Evolutionary conservation across 148 eudicot species (phyloP), one percentile per base, ranked within the genome.

Genomic region (Chenopodium album): DNA sequence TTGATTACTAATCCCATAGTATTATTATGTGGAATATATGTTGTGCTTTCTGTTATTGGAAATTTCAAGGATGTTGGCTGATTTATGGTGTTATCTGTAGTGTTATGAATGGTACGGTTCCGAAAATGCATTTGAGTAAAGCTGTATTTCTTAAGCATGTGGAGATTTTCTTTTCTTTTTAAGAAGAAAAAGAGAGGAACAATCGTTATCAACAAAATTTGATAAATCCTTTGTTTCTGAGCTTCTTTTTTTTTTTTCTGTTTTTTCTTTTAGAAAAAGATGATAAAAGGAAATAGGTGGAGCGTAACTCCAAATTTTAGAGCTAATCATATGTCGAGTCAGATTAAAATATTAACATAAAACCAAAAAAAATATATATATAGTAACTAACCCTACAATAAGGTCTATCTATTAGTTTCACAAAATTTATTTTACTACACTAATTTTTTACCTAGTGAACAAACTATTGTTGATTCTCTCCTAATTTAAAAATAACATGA

Each of bases 151-250:
- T 62, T 37, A 47, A 29, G 46, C 56, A 79, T 65, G 68, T 52
- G 64, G 34, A 74, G 74, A 71, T 78, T 50, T 74, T 31, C 32
- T 26, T 64, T 62, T 59, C 77, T 50, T 63, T 74, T 73, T 79
- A 63, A 19, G 60, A 63, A 23, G 70, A 73, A 76, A 52, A 56
- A 50, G 50, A 73, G 41, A 17, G 62, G 80, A 74, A 41, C 80
- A 80, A 85, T 87, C 86, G 68, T 86, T 75, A 69, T 87, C 88
- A 83, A 71, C 8, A 81, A 59, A 85, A 76, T 78, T 83, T 83
- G 80, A 48, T 52, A 56, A 64, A 80, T 75, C 79, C 79, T 19
- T 76, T 59, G 85, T 41, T 71, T 74, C 20, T 54, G 63, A 32
- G 12, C 26, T 70, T 69, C n/a, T 56, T 26, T 56, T 71, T 80